Evolutionary conservation across 139 green algal species (phyloP).

Genomic region (Coccomyxa sp.): DNA sequence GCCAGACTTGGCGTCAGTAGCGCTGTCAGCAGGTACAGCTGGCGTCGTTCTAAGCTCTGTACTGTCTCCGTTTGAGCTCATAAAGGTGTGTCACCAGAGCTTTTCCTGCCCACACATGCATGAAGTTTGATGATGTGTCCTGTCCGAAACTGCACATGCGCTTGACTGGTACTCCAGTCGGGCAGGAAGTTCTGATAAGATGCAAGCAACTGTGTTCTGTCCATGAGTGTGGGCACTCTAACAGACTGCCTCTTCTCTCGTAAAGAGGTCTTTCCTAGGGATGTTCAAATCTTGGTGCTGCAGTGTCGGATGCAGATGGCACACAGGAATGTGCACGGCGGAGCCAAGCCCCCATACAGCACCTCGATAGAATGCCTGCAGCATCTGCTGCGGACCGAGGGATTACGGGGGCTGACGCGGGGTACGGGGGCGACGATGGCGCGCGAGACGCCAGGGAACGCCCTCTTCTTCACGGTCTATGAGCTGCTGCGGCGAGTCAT

Average conservation of each 20-base stretch:
- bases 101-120: too few relatives aligned
- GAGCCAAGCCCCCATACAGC: constrained; percentile 11
- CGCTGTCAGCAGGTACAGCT: constrained; percentile 47
- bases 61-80: constrained; percentile 65
- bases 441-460: constrained; percentile 69
- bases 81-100: constrained; percentile 50
- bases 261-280: too few relatives aligned
- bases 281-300: background rate
- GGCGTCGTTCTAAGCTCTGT: constrained; percentile 59
- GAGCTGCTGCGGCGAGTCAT: constrained; percentile 33
- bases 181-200: too few relatives aligned
- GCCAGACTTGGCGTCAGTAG: constrained; percentile 9
- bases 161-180: background rate
- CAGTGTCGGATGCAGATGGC: constrained; percentile 57
- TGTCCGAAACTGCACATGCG: background rate
- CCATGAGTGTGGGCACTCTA: too few relatives aligned
- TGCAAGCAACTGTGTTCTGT: too few relatives aligned
- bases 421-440: constrained; percentile 62
- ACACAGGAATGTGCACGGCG: background rate
- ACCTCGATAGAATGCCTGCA: constrained; percentile 44
- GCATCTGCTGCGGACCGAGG: constrained; percentile 44
- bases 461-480: constrained; percentile 71
- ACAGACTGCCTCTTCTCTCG: too few relatives aligned
- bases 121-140: background rate
- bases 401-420: constrained; percentile 45